phyloP scores from a whole-genome alignment of 2,329 filamentous ascomycete genomes.

The Colletotrichum graminicola region DNA sequence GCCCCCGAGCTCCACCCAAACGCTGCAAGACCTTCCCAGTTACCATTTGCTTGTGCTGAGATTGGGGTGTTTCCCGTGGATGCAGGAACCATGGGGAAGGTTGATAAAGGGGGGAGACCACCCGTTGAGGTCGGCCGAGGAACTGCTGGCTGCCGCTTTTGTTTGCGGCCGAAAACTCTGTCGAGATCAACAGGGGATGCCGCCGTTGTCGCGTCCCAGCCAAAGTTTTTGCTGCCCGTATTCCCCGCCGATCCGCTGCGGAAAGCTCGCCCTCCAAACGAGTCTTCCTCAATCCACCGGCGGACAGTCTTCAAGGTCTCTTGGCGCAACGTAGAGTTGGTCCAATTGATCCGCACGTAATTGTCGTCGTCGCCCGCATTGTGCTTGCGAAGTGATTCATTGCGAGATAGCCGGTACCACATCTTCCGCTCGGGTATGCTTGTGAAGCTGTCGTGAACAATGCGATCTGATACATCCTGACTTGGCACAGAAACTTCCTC shows the following conservation, averaged over 20 bases:
- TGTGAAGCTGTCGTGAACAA: slow-evolving; percentile 66
- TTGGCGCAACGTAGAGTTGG: slow-evolving; percentile 63
- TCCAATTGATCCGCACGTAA: slow-evolving; percentile 71
- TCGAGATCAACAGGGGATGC: slow-evolving; percentile 64
- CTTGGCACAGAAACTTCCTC: slow-evolving; percentile 34
- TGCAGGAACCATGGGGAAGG: slow-evolving; percentile 14
- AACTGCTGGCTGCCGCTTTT: slow-evolving; percentile 46
- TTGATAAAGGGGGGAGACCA: slow-evolving; percentile 25
- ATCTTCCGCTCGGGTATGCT: slow-evolving; percentile 69
- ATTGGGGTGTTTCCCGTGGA: slow-evolving; percentile 45
- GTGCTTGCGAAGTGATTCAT: slow-evolving; percentile 69
- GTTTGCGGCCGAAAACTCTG: slow-evolving; percentile 56
- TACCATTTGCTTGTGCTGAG: slow-evolving; percentile 33
- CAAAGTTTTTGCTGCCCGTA: slow-evolving; percentile 66
- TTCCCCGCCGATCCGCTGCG: slow-evolving; percentile 53
- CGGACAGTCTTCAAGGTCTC: slow-evolving; percentile 70
- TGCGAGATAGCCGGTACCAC: slow-evolving; percentile 75
- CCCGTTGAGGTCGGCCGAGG: slow-evolving; percentile 40
- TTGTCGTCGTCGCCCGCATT: slow-evolving; percentile 69
- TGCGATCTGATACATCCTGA: slow-evolving; percentile 57
- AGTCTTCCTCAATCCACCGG: slow-evolving; percentile 76
- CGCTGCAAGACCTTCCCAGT: slow-evolving; percentile 39
- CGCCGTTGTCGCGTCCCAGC: slow-evolving; percentile 66
- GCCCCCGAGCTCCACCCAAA: slow-evolving; percentile 50
- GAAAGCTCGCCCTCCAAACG: slow-evolving; percentile 64